Evolutionary conservation across 495 filamentous ascomycete species (phyloP).

Genomic region (Aspergillus funiculosus): DNA sequence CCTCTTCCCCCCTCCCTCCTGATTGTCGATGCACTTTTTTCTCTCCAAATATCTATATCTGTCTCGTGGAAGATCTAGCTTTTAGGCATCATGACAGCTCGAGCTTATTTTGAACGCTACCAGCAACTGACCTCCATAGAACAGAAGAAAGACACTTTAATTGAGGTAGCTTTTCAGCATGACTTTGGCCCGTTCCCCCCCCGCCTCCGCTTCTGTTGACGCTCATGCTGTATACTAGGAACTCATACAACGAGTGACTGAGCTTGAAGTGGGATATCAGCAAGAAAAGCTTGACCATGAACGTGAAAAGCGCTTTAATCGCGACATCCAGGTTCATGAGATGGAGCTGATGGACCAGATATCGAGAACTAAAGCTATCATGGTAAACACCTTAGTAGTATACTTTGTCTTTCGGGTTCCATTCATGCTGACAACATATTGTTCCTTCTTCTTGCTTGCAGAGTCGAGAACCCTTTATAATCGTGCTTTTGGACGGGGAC

Average conservation of each 20-base stretch:
- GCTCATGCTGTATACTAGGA: slow-evolving; percentile 31
- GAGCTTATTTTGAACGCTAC: slow-evolving; percentile 42
- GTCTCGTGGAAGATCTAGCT: not conserved
- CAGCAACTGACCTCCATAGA: slow-evolving; percentile 43
- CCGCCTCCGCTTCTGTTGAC: slow-evolving; percentile 4
- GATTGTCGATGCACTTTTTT: slow-evolving; percentile 1
- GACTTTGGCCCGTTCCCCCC: not conserved
- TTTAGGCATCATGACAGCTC: slow-evolving; percentile 28
- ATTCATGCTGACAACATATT: not conserved
- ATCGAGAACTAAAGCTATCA: slow-evolving; percentile 43
- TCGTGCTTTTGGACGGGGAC: slow-evolving; percentile 73
- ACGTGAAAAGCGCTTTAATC: slow-evolving; percentile 51
- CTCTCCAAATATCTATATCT: slow-evolving; percentile 2
- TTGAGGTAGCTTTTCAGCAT: slow-evolving; percentile 38
- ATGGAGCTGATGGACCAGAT: slow-evolving; percentile 50
- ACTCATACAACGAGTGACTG: slow-evolving; percentile 43
- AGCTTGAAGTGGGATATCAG: slow-evolving; percentile 42
- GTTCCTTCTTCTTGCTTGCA: slow-evolving; percentile 24
- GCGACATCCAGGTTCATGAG: slow-evolving; percentile 49
- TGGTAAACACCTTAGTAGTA: slow-evolving; percentile 37
- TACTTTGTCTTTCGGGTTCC: slow-evolving; percentile 11
- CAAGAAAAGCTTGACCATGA: slow-evolving; percentile 49
- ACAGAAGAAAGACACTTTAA: slow-evolving; percentile 48
- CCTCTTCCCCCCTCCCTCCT: not conserved
- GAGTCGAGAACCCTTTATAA: slow-evolving; percentile 70